A percentile compares a stretch with the other conserved stretches of the same genome.
Evolutionary conservation across 495 filamentous ascomycete species (phyloP).

Genomic region (Trichoderma gamsii): DNA sequence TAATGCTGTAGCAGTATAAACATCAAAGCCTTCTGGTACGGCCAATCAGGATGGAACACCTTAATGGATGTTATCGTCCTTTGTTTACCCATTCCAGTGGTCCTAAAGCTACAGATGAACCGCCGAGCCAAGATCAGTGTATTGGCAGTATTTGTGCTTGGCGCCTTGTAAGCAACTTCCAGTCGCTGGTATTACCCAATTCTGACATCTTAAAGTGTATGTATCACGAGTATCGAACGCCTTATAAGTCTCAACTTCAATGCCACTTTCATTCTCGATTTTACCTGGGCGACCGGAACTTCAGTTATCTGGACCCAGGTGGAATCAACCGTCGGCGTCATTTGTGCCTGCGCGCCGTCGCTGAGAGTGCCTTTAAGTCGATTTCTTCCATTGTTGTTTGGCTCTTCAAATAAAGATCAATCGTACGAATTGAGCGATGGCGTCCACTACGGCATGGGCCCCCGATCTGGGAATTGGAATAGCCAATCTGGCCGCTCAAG

Average conservation of each 20-base stretch:
- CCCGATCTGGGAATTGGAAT: neutral
- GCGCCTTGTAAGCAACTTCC: neutral
- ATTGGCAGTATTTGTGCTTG: slow-evolving; percentile 1
- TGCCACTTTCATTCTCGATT: neutral
- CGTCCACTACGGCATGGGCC: neutral
- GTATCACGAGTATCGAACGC: neutral
- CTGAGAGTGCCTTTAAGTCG: neutral
- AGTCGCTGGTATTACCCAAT: neutral
- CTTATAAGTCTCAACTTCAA: slow-evolving; percentile 1
- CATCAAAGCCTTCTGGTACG: slow-evolving; percentile 9
- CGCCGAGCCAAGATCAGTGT: neutral
- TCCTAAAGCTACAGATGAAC: neutral
- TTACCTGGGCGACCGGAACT: slow-evolving; percentile 7
- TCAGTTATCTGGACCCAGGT: slow-evolving; percentile 4
- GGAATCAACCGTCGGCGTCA: slow-evolving; percentile 2
- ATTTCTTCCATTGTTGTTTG: neutral
- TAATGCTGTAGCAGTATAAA: neutral
- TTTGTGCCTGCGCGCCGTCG: slow-evolving; percentile 3
- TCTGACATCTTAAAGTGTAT: neutral
- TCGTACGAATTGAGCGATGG: neutral
- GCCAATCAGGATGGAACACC: slow-evolving; percentile 2
- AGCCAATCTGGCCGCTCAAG: neutral
- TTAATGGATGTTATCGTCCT: slow-evolving; percentile 5
- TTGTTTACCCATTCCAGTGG: neutral
- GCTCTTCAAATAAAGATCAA: neutral